A percentile compares a stretch with the other conserved stretches of the same genome.
phyloP scores from a whole-genome alignment of 306 rosid genomes.

The Comarum palustre region DNA sequence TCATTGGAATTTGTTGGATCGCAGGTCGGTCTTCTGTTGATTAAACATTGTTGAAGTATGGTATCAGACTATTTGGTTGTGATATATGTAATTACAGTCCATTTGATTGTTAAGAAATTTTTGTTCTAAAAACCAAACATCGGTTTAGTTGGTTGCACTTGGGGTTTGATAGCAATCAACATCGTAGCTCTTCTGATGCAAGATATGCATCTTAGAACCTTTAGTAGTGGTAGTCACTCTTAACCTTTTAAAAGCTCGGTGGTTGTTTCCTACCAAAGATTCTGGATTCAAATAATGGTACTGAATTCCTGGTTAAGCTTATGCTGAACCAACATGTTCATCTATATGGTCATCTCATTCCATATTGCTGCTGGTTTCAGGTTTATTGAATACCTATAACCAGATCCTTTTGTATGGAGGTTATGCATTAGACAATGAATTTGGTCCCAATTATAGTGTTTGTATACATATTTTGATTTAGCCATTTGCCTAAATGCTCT shows the following conservation, averaged over 20 bases:
- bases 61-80: not conserved
- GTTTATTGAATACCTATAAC: not conserved
- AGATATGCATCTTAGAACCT: not conserved
- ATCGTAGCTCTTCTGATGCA: not conserved
- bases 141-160: not conserved
- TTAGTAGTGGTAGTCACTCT: not conserved
- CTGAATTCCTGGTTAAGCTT: not conserved
- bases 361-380: not conserved
- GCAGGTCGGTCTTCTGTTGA: conserved; percentile 49
- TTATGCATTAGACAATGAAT: not conserved
- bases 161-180: not conserved
- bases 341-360: not conserved
- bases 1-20: conserved; percentile 41
- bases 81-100: not conserved
- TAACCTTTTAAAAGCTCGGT: not conserved
- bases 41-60: conserved; percentile 6
- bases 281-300: not conserved
- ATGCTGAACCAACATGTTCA: not conserved
- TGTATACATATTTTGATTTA: not conserved
- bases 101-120: not conserved
- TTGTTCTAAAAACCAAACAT: not conserved
- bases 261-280: not conserved
- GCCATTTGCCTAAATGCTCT: not conserved
- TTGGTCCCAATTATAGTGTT: not conserved
- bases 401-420: not conserved